Percentiles rank a stretch among this genome's conserved stretches.
phyloP scores from a whole-genome alignment of 345 rosid genomes.

The Rubroshorea leprosula region DNA sequence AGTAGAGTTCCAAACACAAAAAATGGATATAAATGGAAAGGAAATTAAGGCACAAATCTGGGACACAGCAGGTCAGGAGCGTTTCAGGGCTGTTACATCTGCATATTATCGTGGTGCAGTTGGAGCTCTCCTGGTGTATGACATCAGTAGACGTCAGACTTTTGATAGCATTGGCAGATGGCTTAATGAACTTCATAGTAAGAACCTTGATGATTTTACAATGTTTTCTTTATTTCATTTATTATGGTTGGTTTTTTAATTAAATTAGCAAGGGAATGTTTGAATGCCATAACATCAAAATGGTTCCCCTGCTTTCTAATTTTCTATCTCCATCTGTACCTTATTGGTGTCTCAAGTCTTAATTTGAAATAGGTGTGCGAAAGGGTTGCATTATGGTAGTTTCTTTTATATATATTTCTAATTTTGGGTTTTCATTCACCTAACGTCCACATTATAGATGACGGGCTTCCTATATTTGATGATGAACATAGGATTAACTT shows the following conservation, averaged over 20 bases:
- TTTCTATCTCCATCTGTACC: no score
- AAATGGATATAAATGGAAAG: conserved; percentile 80
- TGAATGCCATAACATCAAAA: no score
- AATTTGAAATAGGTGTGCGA: no score
- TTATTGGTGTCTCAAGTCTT: no score
- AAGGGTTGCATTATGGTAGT: no score
- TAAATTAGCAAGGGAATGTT: no score
- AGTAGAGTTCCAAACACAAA: conserved; percentile 97
- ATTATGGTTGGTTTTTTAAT: no score
- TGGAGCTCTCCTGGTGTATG: conserved; percentile 94
- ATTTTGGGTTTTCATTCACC: no score
- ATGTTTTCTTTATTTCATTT: neutral
- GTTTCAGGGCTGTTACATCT: conserved; percentile 95
- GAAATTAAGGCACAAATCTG: conserved; percentile 97
- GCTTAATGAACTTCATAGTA: conserved; percentile 98
- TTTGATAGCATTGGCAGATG: conserved; percentile 87
- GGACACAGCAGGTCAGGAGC: conserved; percentile 99
- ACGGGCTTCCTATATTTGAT: neutral
- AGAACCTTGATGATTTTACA: conserved; percentile 21
- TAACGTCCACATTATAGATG: no score
- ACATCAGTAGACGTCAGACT: conserved; percentile 86
- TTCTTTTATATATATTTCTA: no score
- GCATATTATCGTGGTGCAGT: conserved; percentile 98
- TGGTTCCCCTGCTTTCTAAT: no score
- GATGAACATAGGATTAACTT: conserved; percentile 10